Evolutionary conservation across 2,329 filamentous ascomycete genomes (phyloP), one percentile per base, ranked within the genome.

Genomic region (Fusarium setosum): DNA sequence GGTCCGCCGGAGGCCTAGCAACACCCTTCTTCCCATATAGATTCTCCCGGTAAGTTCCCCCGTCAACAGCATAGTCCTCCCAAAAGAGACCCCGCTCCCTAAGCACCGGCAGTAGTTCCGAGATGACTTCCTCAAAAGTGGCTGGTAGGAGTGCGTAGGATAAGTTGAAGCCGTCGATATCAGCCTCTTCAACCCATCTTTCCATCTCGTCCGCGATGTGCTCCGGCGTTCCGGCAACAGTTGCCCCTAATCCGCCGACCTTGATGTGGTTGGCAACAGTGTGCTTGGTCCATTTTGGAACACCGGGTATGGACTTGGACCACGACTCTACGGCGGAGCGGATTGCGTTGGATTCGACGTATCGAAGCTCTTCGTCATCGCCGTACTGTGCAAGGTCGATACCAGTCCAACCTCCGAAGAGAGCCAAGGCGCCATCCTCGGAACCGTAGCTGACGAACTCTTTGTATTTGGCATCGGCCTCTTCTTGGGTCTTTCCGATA

Each of bases 391-490:
- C 79, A 21, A 91, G 76, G 71, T 91, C 86, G 44, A 90, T 88
- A 1, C 88, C 88, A 0, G 88, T 90, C 87, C 88, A 90, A 0
- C 88, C 88, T 3, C 88, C 87, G 65, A 91, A 91, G 3, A 91
- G 74, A 0, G 88, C 87, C 47, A 90, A 72, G 0, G 88, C 88
- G 5, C 88, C 89, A 57, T 90, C 88, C 38, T 85, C 81, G 3
- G 84, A 85, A 0, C 85, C 88, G 65, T 89, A 83, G 45, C 80
- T 81, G 1, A 84, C 77, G 44, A 85, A 84, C 20, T 88, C 83
- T 4, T 79, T 70, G 58, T 87, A 87, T 59, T 74, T 77, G 4
- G 67, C 70, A 13, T 83, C 75, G 0, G 89, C 88, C 66, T 88
- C 86, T 41, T 87, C 85, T 57, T 87, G 81, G 0, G 88, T 90